phyloP scores from a whole-genome alignment of 768 basidiomycete genomes.

The Agrocybe chaxingu region DNA sequence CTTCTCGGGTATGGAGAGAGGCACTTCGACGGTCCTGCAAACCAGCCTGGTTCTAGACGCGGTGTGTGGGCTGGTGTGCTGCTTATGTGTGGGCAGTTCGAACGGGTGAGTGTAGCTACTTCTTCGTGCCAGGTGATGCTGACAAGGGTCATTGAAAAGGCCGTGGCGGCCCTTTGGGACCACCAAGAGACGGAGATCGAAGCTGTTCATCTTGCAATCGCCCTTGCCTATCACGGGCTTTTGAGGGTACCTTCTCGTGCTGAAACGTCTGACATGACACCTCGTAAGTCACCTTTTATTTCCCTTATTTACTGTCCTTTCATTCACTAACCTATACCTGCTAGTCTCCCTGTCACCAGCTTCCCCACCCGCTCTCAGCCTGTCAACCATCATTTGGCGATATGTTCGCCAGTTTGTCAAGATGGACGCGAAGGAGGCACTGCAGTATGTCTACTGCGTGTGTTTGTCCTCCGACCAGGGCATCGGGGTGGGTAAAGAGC shows the following conservation, averaged over 20 bases:
- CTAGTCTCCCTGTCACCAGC: conserved; percentile 69
- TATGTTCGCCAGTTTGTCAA: conserved; percentile 92
- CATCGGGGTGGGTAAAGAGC: conserved; percentile 74
- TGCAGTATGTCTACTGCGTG: conserved; percentile 92
- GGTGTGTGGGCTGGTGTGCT: conserved; percentile 83
- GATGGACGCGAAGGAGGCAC: conserved; percentile 88
- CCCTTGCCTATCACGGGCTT: conserved; percentile 89
- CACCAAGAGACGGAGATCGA: conserved; percentile 86
- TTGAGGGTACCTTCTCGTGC: conserved; percentile 78
- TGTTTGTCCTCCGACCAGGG: conserved; percentile 72
- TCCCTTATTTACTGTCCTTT: not conserved
- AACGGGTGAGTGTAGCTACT: conserved; percentile 54
- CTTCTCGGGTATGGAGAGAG: conserved; percentile 76
- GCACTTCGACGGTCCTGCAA: conserved; percentile 70
- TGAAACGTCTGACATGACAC: conserved; percentile 83
- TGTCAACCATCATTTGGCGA: conserved; percentile 86
- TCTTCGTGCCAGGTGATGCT: not conserved
- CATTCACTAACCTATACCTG: not conserved
- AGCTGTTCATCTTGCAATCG: conserved; percentile 91
- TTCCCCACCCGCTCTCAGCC: conserved; percentile 69
- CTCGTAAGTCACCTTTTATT: conserved; percentile 46
- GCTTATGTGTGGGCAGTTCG: conserved; percentile 92
- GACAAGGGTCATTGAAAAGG: conserved; percentile 39
- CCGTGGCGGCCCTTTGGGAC: conserved; percentile 87
- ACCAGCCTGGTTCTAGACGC: conserved; percentile 53